A percentile compares a stretch with the other conserved stretches of the same genome.
Evolutionary conservation across 345 rosid genomes (phyloP).

Genomic region (Viola odorata): DNA sequence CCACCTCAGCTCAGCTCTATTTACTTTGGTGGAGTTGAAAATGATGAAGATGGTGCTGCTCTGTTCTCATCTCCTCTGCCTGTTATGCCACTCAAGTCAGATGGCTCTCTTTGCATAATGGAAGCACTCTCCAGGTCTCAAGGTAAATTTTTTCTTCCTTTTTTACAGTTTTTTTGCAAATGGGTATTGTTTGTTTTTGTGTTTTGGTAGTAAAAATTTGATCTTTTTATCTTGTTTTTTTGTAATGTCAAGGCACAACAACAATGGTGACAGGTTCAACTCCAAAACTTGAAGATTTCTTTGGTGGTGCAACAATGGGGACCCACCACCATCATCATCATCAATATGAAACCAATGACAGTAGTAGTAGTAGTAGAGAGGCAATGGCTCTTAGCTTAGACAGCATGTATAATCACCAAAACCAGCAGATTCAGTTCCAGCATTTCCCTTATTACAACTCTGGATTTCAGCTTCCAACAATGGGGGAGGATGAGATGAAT

Average conservation of each 20-base stretch:
- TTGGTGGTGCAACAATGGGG: constrained; percentile 62
- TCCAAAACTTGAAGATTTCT: constrained; percentile 89
- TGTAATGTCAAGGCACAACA: constrained; percentile 36
- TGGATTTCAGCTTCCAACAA: constrained; percentile 34
- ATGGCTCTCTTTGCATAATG: constrained; percentile 90
- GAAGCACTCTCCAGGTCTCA: constrained; percentile 69
- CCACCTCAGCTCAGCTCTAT: constrained; percentile 32
- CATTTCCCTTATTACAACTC: constrained; percentile 31
- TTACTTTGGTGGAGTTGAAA: constrained; percentile 39
- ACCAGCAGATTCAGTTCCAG: constrained; percentile 28
- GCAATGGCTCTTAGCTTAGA: constrained; percentile 75
- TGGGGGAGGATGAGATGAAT: constrained; percentile 30
- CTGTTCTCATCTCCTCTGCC: constrained; percentile 47
- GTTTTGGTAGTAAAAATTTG: constrained; percentile 2
- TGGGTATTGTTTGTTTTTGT: constrained; percentile 23
- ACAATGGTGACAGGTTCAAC: constrained; percentile 45
- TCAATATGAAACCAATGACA: constrained; percentile 44
- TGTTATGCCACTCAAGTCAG: constrained; percentile 86
- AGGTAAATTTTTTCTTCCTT: constrained; percentile 40
- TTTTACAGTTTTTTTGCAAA: constrained; percentile 9
- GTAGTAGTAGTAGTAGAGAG: constrained; percentile 34
- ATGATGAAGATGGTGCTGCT: constrained; percentile 33
- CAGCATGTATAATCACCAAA: constrained; percentile 45
- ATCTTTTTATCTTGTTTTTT: constrained; percentile 19
- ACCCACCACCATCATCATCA: constrained; percentile 60